Base-by-base conservation (phyloP, 306 rosid genomes). In the Prunus persica region DNA sequence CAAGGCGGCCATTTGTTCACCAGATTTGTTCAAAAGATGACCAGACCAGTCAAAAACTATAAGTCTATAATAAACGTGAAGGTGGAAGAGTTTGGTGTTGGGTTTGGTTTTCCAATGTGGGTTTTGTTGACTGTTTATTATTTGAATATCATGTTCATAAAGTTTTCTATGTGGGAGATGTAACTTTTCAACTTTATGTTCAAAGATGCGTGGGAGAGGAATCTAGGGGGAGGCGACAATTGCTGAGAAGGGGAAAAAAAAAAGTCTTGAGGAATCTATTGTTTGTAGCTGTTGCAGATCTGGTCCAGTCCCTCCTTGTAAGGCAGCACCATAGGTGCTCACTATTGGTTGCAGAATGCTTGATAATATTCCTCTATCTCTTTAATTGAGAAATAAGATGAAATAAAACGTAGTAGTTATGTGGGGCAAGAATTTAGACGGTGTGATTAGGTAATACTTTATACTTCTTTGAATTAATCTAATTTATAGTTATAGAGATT, bases 201-300 rank as follows among this genome's bases (percentile, higher is more conserved):
- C 79, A 82, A 67, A 62, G 49, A 68, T 67, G 72, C 65, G 74
- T 57, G 24, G 56, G 56, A 43, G 82, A 61, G 85, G 89, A 81
- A 84, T 87, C 89, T 77, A 76, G 49, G 75, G 78, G 56, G 67
- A 43, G 71, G 71, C 69, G 76, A n/a, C 61, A 72, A 64, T 32
- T 69, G 82, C 68, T 60, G 84, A 80, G 72, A 66, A 6, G 9
- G 43, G 43, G 9, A 38, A 38, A 38, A 38, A 76, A 76, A 77
- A 81, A 82, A 57, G 78, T 67, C 57, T 38, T 68, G 45, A 77
- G 74, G 86, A 81, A 69, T 83, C 85, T 74, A 56, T 9, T 67
- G 16, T 46, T 63, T 81, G 78, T 71, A 74, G 70, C 79, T 80
- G 67, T 77, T 76, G 80, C 84, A 86, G 84, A 86, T 81, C 93